Evolutionary conservation across 192 early-diverging fungal genomes (phyloP).

Genomic region (Bifiguratus adelaidae): DNA sequence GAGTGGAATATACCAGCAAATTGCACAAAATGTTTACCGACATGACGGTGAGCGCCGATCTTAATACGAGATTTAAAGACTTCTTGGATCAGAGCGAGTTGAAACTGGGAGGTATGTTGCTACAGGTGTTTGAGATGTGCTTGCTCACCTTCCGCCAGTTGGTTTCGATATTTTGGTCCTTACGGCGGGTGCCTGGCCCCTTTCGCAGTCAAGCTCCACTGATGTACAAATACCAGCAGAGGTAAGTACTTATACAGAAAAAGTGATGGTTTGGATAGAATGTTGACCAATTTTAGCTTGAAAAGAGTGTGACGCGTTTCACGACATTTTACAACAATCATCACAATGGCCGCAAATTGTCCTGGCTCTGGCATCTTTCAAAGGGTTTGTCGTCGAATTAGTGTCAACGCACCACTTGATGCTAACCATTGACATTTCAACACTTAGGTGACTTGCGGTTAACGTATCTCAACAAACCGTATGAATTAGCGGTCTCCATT

Average conservation of each 20-base stretch:
- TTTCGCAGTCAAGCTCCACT: slow-evolving; percentile 50
- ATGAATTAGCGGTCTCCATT: slow-evolving; percentile 66
- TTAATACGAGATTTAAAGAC: slow-evolving; percentile 42
- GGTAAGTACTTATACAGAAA: slow-evolving; percentile 27
- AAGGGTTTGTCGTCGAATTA: no score
- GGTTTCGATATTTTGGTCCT: slow-evolving; percentile 68
- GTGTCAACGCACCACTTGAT: no score
- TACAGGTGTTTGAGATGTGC: no score
- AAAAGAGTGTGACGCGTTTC: slow-evolving; percentile 57
- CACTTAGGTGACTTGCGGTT: slow-evolving; percentile 58
- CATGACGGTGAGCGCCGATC: slow-evolving; percentile 61
- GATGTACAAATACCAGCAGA: slow-evolving; percentile 77
- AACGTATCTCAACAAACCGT: slow-evolving; percentile 58
- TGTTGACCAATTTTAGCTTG: slow-evolving; percentile 30
- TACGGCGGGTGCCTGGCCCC: slow-evolving; percentile 77
- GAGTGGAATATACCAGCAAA: slow-evolving; percentile 77
- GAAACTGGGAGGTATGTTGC: slow-evolving; percentile 40
- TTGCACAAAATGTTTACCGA: slow-evolving; percentile 86
- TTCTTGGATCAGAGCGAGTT: slow-evolving; percentile 22
- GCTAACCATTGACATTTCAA: no score
- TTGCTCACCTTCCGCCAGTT: no score
- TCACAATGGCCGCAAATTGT: slow-evolving; percentile 66
- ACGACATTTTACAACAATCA: slow-evolving; percentile 56
- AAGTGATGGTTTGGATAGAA: background rate
- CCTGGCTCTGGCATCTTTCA: slow-evolving; percentile 75